Percentiles rank a stretch among this genome's conserved stretches.
These are phyloP conservation scores for Decorospora gaudefroyi DNA, from an alignment of 2,329 filamentous ascomycete genomes.

Conservation along the genomic window DNA sequence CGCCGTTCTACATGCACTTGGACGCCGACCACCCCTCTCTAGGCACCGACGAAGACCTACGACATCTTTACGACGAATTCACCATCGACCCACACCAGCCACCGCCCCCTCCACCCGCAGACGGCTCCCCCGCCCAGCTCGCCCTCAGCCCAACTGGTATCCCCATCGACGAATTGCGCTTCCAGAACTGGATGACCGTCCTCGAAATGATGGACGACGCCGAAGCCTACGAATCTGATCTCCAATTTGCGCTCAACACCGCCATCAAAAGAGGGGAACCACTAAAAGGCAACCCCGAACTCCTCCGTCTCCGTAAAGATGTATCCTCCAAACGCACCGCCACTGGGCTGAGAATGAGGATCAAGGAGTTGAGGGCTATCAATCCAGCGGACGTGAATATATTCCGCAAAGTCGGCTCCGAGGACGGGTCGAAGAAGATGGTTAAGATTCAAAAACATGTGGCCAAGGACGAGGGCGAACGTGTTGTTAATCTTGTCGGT, in stretches of 20 bases:
- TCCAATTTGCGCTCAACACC: constrained; percentile 9
- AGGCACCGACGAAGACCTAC: constrained; percentile 36
- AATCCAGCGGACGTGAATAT: neutral
- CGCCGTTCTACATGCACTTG: constrained; percentile 47
- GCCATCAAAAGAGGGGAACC: constrained; percentile 19
- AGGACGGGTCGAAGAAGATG: neutral
- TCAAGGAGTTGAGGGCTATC: constrained; percentile 9
- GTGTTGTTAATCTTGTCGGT: neutral
- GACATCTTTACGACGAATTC: constrained; percentile 51
- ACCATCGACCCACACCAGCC: constrained; percentile 49
- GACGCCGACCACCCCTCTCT: constrained; percentile 29
- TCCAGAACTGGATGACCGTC: constrained; percentile 56
- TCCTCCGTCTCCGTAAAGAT: constrained; percentile 10
- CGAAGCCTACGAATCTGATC: constrained; percentile 25
- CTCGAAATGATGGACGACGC: constrained; percentile 53
- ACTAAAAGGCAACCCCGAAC: constrained; percentile 3
- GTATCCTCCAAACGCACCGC: neutral
- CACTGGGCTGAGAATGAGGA: constrained; percentile 6
- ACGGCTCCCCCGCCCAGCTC: constrained; percentile 9
- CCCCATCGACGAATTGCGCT: constrained; percentile 53
- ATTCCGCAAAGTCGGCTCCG: constrained; percentile 8
- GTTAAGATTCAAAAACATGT: constrained; percentile 13
- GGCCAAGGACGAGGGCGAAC: constrained; percentile 5
- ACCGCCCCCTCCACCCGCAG: constrained; percentile 16
- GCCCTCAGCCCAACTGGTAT: constrained; percentile 47